Evolutionary conservation across 2,329 filamentous ascomycete species (phyloP).

Genomic region (Macroventuria anomochaeta): DNA sequence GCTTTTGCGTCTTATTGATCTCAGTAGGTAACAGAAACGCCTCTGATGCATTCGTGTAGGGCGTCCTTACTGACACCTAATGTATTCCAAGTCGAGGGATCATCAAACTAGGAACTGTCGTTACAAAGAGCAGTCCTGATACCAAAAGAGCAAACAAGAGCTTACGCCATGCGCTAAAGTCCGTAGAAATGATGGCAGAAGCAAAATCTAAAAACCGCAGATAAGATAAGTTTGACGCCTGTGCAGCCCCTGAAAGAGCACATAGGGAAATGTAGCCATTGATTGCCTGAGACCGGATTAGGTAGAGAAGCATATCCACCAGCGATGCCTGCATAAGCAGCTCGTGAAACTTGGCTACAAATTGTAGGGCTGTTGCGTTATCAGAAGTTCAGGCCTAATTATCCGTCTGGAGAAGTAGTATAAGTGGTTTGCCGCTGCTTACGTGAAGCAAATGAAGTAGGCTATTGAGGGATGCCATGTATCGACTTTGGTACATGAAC

Average conservation of each 20-base stretch:
- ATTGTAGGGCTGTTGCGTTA: conserved; percentile 17
- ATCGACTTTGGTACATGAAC: conserved; percentile 12
- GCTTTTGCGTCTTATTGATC: too few species aligned
- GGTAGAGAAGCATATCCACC: conserved; percentile 7
- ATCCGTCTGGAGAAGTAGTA: background rate
- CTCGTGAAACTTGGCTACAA: conserved; percentile 29
- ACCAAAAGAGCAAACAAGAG: background rate
- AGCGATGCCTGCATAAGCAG: conserved; percentile 26
- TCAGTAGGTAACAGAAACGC: too few species aligned
- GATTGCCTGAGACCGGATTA: conserved; percentile 10
- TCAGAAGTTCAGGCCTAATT: background rate
- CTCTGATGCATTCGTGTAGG: too few species aligned
- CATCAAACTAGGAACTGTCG: conserved; percentile 19
- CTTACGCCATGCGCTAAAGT: background rate
- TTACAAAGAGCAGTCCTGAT: background rate
- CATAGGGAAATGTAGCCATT: conserved; percentile 15
- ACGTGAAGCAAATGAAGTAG: conserved; percentile 7
- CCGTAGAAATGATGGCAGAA: background rate
- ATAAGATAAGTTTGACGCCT: conserved; percentile 22
- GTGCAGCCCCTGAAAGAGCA: conserved; percentile 14
- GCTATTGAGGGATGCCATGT: conserved; percentile 10
- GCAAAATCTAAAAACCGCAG: conserved; percentile 25
- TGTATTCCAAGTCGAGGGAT: conserved; percentile 5
- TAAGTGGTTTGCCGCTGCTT: background rate
- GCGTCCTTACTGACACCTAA: too few species aligned